These are phyloP conservation scores for Rheum nobile DNA, from an alignment of 148 eudicot species.

Conservation along the genomic window DNA sequence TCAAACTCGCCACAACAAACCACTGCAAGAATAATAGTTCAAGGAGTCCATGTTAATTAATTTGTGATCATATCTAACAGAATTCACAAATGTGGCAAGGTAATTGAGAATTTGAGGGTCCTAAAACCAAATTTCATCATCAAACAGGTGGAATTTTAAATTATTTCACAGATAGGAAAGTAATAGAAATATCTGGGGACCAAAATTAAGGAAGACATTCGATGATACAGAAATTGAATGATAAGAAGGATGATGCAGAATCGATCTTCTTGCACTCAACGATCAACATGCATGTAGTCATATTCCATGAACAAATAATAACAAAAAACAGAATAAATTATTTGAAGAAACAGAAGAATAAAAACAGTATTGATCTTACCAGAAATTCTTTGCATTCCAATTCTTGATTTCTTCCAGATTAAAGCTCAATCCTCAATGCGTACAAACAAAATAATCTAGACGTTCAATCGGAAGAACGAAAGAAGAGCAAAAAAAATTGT, in stretches of 20 bases:
- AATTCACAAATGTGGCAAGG: not conserved
- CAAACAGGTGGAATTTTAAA: not conserved
- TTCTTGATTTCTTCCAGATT: not conserved
- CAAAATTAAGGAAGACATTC: not conserved
- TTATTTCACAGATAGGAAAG: no score
- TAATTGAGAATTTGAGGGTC: not conserved
- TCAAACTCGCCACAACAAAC: slow-evolving; percentile 6
- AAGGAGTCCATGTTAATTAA: no score
- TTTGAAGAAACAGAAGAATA: not conserved
- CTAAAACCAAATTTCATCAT: not conserved
- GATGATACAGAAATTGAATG: not conserved
- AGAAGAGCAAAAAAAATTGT: not conserved
- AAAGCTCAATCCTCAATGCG: not conserved
- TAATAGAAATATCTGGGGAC: no score
- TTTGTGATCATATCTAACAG: not conserved
- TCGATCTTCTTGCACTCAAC: not conserved
- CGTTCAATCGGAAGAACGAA: not conserved
- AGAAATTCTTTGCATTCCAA: not conserved
- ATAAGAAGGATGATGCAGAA: not conserved
- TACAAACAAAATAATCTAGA: not conserved
- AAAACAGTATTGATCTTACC: not conserved
- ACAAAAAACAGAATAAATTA: no score
- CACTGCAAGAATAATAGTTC: not conserved
- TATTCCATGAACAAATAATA: not conserved
- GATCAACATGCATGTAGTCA: not conserved